Evolutionary conservation across 2,329 filamentous ascomycete species (phyloP).

Genomic region (Diaporthe helianthi): DNA sequence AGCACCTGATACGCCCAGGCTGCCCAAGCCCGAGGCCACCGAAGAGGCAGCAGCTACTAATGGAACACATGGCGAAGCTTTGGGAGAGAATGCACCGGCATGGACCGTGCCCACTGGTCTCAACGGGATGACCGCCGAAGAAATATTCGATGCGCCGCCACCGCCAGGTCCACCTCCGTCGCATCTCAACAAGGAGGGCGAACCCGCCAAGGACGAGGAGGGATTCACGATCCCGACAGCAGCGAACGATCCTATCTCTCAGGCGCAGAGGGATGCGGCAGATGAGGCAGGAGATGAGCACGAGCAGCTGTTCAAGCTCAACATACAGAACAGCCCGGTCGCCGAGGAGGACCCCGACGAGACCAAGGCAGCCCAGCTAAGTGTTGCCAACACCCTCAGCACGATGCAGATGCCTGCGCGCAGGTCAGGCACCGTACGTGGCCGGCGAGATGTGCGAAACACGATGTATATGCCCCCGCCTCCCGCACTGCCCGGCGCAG

Average conservation of each 20-base stretch:
- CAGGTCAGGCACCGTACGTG: constrained; percentile 79
- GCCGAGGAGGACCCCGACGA: constrained; percentile 79
- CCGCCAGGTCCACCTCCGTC: constrained; percentile 59
- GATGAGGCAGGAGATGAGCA: constrained; percentile 52
- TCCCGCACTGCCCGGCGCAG: not conserved
- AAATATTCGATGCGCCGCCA: constrained; percentile 59
- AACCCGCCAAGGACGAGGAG: constrained; percentile 70
- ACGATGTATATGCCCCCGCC: constrained; percentile 77
- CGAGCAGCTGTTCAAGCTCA: constrained; percentile 78
- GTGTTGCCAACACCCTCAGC: constrained; percentile 76
- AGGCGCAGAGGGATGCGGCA: constrained; percentile 73
- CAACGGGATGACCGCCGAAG: constrained; percentile 56
- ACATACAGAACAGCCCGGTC: constrained; percentile 79
- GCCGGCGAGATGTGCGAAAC: constrained; percentile 89
- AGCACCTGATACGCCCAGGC: constrained; percentile 53
- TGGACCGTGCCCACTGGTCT: constrained; percentile 45
- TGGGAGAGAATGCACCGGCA: not conserved
- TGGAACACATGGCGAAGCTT: constrained; percentile 39
- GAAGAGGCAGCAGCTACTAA: constrained; percentile 28
- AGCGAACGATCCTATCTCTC: constrained; percentile 70
- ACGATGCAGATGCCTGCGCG: constrained; percentile 69
- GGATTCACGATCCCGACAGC: constrained; percentile 77
- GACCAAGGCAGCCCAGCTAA: constrained; percentile 75
- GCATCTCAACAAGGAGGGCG: constrained; percentile 47
- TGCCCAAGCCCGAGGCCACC: constrained; percentile 35